Conservation (phyloP, 1,284 basidiomycete genomes). For the Pascua sp. region DNA sequence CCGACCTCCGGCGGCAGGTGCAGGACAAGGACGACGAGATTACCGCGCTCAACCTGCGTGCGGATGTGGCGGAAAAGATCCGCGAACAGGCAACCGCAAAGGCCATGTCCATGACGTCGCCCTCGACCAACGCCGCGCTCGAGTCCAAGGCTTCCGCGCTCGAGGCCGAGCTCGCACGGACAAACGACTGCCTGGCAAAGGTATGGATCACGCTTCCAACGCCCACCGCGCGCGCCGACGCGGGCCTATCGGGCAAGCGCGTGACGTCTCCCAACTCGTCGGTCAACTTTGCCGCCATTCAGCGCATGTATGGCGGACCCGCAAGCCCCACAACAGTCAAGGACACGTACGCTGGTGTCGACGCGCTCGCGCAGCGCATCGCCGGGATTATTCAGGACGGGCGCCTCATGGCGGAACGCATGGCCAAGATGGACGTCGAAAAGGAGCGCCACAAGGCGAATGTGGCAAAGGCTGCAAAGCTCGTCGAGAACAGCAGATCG, state of each 20-base stretch:
- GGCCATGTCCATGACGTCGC: not conserved
- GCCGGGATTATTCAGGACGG: conserved; percentile 76
- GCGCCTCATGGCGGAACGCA: conserved; percentile 71
- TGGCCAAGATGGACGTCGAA: conserved; percentile 76
- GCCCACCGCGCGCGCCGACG: conserved; percentile 66
- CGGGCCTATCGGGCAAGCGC: conserved; percentile 58
- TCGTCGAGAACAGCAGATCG: conserved; percentile 71
- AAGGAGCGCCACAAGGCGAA: conserved; percentile 85
- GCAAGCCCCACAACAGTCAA: conserved; percentile 30
- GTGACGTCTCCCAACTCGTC: conserved; percentile 50
- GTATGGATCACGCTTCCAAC: conserved; percentile 78
- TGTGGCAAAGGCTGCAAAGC: conserved; percentile 79
- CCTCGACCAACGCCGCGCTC: conserved; percentile 15
- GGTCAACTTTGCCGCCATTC: conserved; percentile 48
- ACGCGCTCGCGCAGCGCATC: conserved; percentile 70
- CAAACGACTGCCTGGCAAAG: conserved; percentile 63
- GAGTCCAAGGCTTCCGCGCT: conserved; percentile 29
- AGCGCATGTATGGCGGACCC: conserved; percentile 28
- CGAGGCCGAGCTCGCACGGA: conserved; percentile 55
- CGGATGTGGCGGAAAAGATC: not conserved
- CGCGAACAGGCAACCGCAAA: not conserved
- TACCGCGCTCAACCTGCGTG: not conserved
- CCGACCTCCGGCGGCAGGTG: conserved; percentile 13
- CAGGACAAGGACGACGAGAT: conserved; percentile 34
- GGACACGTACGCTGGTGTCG: conserved; percentile 51